Conservation (phyloP, 148 eudicot genomes). For the Camellia granthamiana region DNA sequence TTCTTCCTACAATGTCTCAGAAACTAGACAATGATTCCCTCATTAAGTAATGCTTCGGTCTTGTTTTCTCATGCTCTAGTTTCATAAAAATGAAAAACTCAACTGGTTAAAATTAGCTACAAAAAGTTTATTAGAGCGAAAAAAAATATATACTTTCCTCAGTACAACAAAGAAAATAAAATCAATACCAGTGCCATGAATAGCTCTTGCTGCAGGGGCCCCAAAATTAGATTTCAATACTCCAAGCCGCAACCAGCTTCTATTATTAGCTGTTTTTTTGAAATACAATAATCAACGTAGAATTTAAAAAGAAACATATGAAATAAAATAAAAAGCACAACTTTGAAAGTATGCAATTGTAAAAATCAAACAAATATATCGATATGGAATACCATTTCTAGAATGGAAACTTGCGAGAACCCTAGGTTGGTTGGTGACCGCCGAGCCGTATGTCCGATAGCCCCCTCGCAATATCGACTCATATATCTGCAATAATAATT, state of each 20-base stretch:
- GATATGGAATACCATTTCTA: slow-evolving; percentile 32
- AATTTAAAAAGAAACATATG: neutral
- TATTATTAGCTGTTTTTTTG: slow-evolving; percentile 26
- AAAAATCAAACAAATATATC: neutral
- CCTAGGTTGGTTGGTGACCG: slow-evolving; percentile 25
- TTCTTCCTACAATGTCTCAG: too few species aligned
- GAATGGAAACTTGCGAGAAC: slow-evolving; percentile 17
- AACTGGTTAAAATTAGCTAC: neutral
- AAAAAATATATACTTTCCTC: neutral
- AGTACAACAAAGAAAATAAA: neutral
- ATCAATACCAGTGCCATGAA: slow-evolving; percentile 75
- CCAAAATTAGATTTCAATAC: slow-evolving; percentile 31
- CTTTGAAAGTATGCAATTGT: neutral
- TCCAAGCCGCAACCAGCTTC: slow-evolving; percentile 33
- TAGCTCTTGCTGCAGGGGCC: slow-evolving; percentile 37
- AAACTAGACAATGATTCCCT: too few species aligned
- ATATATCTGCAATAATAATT: slow-evolving; percentile 31
- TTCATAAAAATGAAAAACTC: neutral
- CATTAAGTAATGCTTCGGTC: neutral
- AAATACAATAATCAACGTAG: neutral
- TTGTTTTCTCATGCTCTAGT: neutral
- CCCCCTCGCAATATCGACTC: slow-evolving; percentile 31
- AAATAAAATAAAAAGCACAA: neutral
- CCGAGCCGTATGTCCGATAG: slow-evolving; percentile 36
- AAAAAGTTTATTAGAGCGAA: too few species aligned